Conservation (phyloP, 768 basidiomycete species). For the Lactifluus pinguis region DNA sequence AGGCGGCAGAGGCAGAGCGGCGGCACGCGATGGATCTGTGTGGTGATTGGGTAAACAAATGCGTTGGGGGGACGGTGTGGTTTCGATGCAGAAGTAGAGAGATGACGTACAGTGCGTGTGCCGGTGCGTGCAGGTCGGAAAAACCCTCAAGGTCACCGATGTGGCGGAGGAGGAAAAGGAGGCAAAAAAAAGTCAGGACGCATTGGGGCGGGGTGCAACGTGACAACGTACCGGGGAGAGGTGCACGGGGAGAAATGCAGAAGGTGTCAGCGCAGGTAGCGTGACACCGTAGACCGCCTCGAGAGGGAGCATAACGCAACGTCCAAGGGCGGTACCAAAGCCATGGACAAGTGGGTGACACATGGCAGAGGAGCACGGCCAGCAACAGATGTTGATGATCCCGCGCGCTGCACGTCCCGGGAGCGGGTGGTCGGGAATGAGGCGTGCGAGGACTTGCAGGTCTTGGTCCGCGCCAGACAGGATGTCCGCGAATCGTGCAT, state of each 20-base stretch:
- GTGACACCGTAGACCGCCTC: too few relatives aligned
- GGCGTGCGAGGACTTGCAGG: slow-evolving; percentile 39
- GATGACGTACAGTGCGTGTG: slow-evolving; percentile 43
- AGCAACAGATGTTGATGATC: slow-evolving; percentile 33
- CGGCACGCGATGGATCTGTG: slow-evolving; percentile 26
- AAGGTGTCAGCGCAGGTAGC: too few relatives aligned
- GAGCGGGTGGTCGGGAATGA: slow-evolving; percentile 40
- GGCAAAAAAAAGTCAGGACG: too few relatives aligned
- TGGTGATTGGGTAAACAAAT: slow-evolving; percentile 27
- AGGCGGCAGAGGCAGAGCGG: too few relatives aligned
- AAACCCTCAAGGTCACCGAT: slow-evolving; percentile 54
- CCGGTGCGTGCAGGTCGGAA: slow-evolving; percentile 32
- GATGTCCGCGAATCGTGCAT: slow-evolving; percentile 40
- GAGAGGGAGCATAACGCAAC: too few relatives aligned
- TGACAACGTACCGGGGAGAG: too few relatives aligned
- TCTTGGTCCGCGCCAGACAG: slow-evolving; percentile 47
- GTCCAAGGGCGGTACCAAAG: too few relatives aligned
- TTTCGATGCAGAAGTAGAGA: background rate
- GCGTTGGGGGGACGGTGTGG: background rate
- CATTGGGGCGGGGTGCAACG: too few relatives aligned
- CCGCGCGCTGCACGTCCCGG: slow-evolving; percentile 41
- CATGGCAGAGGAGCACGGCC: too few relatives aligned
- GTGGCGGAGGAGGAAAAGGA: too few relatives aligned
- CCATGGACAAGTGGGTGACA: too few relatives aligned
- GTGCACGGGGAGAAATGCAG: too few relatives aligned